These are phyloP conservation scores for Bathelium albidoporum DNA, from an alignment of 495 filamentous ascomycete species.

Conservation along the genomic window DNA sequence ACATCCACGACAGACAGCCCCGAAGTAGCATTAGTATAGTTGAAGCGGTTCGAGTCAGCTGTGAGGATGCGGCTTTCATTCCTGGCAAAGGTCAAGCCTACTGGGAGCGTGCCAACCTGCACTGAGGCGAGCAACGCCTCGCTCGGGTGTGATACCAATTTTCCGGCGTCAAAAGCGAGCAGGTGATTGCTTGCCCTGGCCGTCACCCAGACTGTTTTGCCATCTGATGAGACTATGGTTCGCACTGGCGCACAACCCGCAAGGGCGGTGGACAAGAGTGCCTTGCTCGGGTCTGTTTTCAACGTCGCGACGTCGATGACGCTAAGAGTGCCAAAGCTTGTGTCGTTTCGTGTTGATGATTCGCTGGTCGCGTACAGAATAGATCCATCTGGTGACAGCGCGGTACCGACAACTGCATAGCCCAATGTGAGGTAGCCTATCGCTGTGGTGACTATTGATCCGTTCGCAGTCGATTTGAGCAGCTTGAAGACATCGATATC, in stretches of 20 bases:
- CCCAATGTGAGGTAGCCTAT: constrained; percentile 18
- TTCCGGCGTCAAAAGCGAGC: constrained; percentile 14
- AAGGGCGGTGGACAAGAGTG: background rate
- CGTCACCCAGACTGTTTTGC: background rate
- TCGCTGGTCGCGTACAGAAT: constrained; percentile 23
- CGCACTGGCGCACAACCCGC: background rate
- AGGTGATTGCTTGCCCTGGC: constrained; percentile 9
- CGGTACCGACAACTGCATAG: constrained; percentile 18
- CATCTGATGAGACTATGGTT: background rate
- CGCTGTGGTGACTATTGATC: constrained; percentile 14
- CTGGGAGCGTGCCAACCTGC: constrained; percentile 23
- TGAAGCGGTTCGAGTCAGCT: constrained; percentile 18
- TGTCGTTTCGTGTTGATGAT: background rate
- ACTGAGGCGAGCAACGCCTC: constrained; percentile 20
- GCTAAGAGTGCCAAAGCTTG: constrained; percentile 14
- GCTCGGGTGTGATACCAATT: background rate
- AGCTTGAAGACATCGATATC: constrained; percentile 21
- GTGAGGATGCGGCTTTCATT: constrained; percentile 13
- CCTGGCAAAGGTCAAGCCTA: constrained; percentile 18
- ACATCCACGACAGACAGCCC: constrained; percentile 24
- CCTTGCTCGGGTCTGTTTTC: background rate
- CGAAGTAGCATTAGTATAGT: constrained; percentile 15
- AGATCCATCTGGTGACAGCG: constrained; percentile 17
- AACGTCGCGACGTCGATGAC: constrained; percentile 3
- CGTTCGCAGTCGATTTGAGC: constrained; percentile 8